Evolutionary conservation across 176 grass and related monocot species (phyloP).

Genomic region (Rhynchospora breviuscula): DNA sequence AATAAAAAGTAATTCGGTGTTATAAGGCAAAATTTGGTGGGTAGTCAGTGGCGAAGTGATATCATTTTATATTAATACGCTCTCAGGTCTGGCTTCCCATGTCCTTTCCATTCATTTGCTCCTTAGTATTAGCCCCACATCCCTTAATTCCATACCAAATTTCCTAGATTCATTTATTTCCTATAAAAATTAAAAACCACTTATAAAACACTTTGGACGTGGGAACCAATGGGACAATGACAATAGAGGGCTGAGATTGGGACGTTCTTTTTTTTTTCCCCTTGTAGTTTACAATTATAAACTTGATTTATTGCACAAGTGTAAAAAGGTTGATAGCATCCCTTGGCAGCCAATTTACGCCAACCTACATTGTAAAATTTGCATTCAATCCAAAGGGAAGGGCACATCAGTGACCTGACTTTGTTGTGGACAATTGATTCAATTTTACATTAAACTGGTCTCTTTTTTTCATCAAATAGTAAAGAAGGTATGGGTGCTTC

Average conservation of each 20-base stretch:
- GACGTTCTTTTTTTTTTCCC: neutral
- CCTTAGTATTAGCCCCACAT: neutral
- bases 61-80: neutral
- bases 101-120: neutral
- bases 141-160: conserved; percentile 6
- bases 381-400: conserved; percentile 2
- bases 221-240: neutral
- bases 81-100: neutral
- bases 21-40: no score
- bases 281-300: neutral
- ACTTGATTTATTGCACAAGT: neutral
- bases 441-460: neutral
- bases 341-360: neutral
- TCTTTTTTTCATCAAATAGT: neutral
- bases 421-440: neutral
- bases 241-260: neutral
- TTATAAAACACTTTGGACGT: neutral
- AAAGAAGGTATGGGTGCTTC: neutral
- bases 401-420: neutral
- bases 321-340: neutral
- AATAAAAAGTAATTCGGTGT: no score
- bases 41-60: neutral
- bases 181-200: neutral
- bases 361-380: neutral
- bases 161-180: neutral